Percentiles rank a stretch among this genome's conserved stretches.
phyloP scores from a whole-genome alignment of 495 filamentous ascomycete genomes.

The Hyphodiscus hymeniophilus region DNA sequence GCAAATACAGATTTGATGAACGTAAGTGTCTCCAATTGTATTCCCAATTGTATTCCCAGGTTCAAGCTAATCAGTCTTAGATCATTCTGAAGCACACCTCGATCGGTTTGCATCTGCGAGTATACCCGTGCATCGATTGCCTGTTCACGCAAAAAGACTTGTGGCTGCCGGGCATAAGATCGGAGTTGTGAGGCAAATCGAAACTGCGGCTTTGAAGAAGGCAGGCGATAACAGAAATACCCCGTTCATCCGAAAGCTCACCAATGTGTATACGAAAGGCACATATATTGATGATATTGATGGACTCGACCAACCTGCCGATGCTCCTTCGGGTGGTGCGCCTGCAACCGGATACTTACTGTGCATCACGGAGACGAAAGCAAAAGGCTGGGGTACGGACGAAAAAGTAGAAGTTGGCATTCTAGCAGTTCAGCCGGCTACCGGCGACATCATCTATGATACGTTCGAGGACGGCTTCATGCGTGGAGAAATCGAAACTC shows the following conservation, averaged over 20 bases:
- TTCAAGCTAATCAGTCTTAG: conserved; percentile 18
- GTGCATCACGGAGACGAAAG: conserved; percentile 82
- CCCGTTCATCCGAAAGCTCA: conserved; percentile 86
- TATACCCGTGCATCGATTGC: conserved; percentile 84
- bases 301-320: conserved; percentile 51
- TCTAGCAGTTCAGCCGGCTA: conserved; percentile 90
- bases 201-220: conserved; percentile 96
- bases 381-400: conserved; percentile 80
- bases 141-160: conserved; percentile 91
- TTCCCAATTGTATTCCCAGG: not conserved
- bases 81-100: conserved; percentile 88
- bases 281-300: conserved; percentile 96
- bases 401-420: conserved; percentile 92
- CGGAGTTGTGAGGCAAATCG: conserved; percentile 90
- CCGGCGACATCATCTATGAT: conserved; percentile 94
- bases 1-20: conserved; percentile 91
- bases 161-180: conserved; percentile 93
- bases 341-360: conserved; percentile 83
- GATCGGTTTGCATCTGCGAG: conserved; percentile 93
- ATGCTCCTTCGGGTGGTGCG: conserved; percentile 42
- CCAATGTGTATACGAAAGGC: conserved; percentile 96
- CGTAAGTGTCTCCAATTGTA: conserved; percentile 37
- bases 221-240: conserved; percentile 91
- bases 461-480: conserved; percentile 98
- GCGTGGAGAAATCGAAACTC: conserved; percentile 91